Evolutionary conservation across 2,329 filamentous ascomycete genomes (phyloP).

Genomic region (Colletotrichum sp.): DNA sequence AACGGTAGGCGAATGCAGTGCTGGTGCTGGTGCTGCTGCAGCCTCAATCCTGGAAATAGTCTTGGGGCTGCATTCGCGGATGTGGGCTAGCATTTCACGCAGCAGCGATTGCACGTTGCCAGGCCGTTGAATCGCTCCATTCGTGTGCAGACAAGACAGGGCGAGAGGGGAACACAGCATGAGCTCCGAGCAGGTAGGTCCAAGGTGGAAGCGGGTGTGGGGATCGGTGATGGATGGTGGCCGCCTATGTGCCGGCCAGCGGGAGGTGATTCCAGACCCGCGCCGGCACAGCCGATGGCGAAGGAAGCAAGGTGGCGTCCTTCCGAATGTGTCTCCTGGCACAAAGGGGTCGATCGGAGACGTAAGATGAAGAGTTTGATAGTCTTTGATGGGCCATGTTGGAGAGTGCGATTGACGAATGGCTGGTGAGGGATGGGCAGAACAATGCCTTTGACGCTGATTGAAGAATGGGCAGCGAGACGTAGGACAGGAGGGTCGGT

Average conservation of each 20-base stretch:
- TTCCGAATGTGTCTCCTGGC: not conserved
- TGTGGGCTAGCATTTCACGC: not conserved
- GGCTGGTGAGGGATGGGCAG: not conserved
- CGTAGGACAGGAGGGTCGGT: not conserved
- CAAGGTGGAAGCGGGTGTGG: not conserved
- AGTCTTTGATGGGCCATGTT: not conserved
- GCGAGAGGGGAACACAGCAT: not conserved
- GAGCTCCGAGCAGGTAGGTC: not conserved
- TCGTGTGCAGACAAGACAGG: slow-evolving; percentile 1
- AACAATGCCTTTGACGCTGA: not conserved
- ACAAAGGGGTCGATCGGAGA: not conserved
- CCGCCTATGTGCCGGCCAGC: slow-evolving; percentile 17
- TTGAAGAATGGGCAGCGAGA: not conserved
- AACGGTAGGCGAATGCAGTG: slow-evolving; percentile 14
- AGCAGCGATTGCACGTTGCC: slow-evolving; percentile 4
- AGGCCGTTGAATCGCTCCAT: slow-evolving; percentile 3
- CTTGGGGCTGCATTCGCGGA: not conserved
- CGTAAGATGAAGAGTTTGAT: not conserved
- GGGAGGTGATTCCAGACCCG: slow-evolving; percentile 14
- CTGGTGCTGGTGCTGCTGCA: not conserved
- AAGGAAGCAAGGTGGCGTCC: slow-evolving; percentile 16
- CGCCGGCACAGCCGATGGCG: slow-evolving; percentile 5
- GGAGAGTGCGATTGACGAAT: not conserved
- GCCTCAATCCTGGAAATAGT: slow-evolving; percentile 7
- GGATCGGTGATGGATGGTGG: slow-evolving; percentile 13